Percentiles rank a stretch among this genome's conserved stretches.
phyloP scores from a whole-genome alignment of 805 yeast genomes.

The Wickerhamomyces silvicola region DNA sequence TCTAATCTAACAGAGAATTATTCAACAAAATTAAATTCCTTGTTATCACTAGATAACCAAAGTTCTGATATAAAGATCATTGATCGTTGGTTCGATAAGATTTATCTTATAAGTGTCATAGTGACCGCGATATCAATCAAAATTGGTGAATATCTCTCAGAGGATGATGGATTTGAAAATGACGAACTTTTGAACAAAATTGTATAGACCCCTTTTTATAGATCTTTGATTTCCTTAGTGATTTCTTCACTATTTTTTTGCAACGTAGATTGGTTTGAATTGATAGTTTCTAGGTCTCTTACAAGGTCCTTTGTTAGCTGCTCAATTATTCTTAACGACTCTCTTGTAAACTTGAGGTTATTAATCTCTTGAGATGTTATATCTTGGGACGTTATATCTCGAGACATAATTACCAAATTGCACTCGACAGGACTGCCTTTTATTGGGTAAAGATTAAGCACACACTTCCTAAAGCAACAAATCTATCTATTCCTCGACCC shows the following conservation, averaged over 20 bases:
- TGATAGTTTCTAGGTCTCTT: conserved; percentile 4
- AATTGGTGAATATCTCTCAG: conserved; percentile 14
- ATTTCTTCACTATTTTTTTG: conserved; percentile 1
- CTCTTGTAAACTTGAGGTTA: too few relatives aligned
- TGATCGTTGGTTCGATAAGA: conserved; percentile 36
- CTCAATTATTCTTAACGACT: conserved; percentile 5
- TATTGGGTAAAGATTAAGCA: too few relatives aligned
- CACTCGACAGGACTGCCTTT: too few relatives aligned
- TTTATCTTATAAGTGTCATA: conserved; percentile 27
- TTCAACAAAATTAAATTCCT: conserved; percentile 24
- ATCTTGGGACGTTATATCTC: too few relatives aligned
- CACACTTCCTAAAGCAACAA: too few relatives aligned
- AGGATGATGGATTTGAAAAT: conserved; percentile 19
- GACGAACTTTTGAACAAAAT: conserved; percentile 8
- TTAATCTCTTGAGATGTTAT: too few relatives aligned
- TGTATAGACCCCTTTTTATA: conserved; percentile 4
- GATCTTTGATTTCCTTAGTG: not conserved
- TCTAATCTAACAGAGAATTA: conserved; percentile 31
- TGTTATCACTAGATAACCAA: conserved; percentile 22
- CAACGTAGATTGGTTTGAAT: too few relatives aligned
- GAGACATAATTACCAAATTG: too few relatives aligned
- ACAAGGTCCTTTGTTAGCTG: conserved; percentile 4
- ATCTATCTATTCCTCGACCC: too few relatives aligned
- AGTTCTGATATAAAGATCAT: conserved; percentile 17
- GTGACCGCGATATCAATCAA: conserved; percentile 20